Evolutionary conservation across 169 alveolate species (phyloP), one percentile per base, ranked within the genome.

Genomic region (Fabrea salina): DNA sequence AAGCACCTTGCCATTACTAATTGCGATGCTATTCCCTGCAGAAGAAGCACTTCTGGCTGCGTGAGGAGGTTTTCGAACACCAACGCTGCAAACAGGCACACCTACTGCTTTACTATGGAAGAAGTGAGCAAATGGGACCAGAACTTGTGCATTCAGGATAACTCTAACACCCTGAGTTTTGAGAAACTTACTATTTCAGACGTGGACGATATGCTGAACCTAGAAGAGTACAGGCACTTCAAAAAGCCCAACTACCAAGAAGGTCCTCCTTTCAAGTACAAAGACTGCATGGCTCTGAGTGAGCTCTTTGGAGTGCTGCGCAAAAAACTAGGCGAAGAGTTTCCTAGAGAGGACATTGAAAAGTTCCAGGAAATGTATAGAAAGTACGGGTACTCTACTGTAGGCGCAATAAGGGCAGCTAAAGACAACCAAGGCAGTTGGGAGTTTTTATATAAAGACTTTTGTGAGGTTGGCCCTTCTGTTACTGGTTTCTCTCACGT

Each of bases 211-310:
- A n/a, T 61, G 22, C 32, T 61, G n/a, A 51, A 47, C 25, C 19
- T n/a, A 16, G 56, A 47, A 47, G 19, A 47, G 2, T 47, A 47
- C 2, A 0, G 16, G 56, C 56, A 25, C 39, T 27, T 61, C 39
- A 8, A 47, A 16, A 33, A 27, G 39, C 16, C 74, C 54, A 16
- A 47, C 30, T 13, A 33, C 39, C 41, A 25, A 16, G 74, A 61
- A 61, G 74, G 74, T 11, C 74, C 74, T 32, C 74, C 74, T 32
- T 61, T 16, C 39, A 61, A 61, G 54, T 61, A 61, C 25, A 47
- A 47, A n/a, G 39, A 61, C 39, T 13, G 25, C 11, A 8, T 61
- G 44, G n/a, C n/a, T 61, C 32, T 61, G 32, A 33, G 37, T 0
- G 74, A 61, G n/a, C 41, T 61, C 13, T 33, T 61, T 27, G 50